Evolutionary conservation across 1,284 basidiomycete genomes (phyloP), one percentile per base, ranked within the genome.

Genomic region (Athelia psychrophila): DNA sequence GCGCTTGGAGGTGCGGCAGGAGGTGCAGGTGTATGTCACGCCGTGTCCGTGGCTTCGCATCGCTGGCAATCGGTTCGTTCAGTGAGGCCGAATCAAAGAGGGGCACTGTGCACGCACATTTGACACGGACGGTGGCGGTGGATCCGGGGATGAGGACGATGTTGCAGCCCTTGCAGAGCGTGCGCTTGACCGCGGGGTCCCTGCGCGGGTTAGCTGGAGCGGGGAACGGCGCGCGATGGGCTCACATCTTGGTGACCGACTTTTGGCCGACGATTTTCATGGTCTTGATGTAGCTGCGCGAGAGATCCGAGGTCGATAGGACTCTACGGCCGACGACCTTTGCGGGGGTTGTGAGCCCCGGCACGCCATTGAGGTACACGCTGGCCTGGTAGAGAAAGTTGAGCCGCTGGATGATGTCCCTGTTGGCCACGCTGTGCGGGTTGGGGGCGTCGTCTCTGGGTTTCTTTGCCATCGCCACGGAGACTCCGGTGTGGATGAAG

Each of bases 361-460:
- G 55, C 35, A 83, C 63, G 18, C 70, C 71, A 50, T 77, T 76
- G 35, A 93, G 69, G 57, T 87, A 83, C 3, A 80, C 73, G 58
- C 87, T 85, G 25, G 90, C 88, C 69, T 93, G 91, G 62, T 90
- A 91, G 25, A 93, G 78, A 64, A 90, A 93, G 69, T 88, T 92
- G 56, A 93, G 76, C 23, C 91, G 78, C 63, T 93, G 91, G 27
- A 91, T 77, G 35, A 88, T 80, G 61, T 93, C 91, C 33, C 82
- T 73, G 63, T 89, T 89, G 3, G 76, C 60, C 33, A 88, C 72
- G 56, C 64, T 78, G 63, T 73, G 76, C 2, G 81, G 72, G 50
- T 78, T 84, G 8, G 85, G 83, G 6, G 60, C 69, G 19, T 80
- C 77, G 51, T 81, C 79, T 60, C 80, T 84, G 57, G 69, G 67